Evolutionary conservation across 768 basidiomycete species (phyloP).

Genomic region (Mycena olivaceomarginata): DNA sequence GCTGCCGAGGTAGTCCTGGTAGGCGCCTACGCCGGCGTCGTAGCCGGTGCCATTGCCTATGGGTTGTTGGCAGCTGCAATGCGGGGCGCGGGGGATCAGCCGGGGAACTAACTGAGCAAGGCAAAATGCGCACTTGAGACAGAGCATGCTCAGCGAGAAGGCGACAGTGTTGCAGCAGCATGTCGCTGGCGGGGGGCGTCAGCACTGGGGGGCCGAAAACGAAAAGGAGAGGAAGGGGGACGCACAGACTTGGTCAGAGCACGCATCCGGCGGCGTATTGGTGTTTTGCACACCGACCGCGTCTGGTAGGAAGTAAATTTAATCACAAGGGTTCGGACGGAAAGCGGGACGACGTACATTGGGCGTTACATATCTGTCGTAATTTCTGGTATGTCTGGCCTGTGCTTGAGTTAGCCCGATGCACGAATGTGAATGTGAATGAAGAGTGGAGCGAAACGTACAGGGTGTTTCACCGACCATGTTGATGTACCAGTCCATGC

Average conservation of each 20-base stretch:
- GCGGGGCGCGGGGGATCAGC: background rate
- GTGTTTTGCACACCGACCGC: constrained; percentile 29
- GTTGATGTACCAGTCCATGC: constrained; percentile 50
- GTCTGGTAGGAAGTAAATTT: constrained; percentile 33
- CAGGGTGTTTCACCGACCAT: constrained; percentile 54
- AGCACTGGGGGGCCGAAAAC: background rate
- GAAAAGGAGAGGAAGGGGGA: background rate
- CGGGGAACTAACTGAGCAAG: background rate
- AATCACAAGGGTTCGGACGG: too few species aligned
- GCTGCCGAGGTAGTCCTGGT: constrained; percentile 38
- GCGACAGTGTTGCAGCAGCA: constrained; percentile 50
- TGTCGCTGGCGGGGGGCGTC: background rate
- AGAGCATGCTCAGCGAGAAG: constrained; percentile 49
- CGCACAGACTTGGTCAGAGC: constrained; percentile 48
- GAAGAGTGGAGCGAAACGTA: constrained; percentile 28
- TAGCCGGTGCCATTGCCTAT: constrained; percentile 22
- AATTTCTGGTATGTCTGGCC: constrained; percentile 51
- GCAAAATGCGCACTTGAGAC: constrained; percentile 45
- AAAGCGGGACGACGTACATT: too few species aligned
- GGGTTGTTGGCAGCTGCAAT: constrained; percentile 46
- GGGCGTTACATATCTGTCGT: constrained; percentile 50
- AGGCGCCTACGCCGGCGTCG: constrained; percentile 44
- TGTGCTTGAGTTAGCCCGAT: constrained; percentile 4
- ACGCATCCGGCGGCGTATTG: constrained; percentile 50
- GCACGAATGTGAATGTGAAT: background rate